phyloP scores from a whole-genome alignment of 495 filamentous ascomycete genomes.

The Poronia punctata region DNA sequence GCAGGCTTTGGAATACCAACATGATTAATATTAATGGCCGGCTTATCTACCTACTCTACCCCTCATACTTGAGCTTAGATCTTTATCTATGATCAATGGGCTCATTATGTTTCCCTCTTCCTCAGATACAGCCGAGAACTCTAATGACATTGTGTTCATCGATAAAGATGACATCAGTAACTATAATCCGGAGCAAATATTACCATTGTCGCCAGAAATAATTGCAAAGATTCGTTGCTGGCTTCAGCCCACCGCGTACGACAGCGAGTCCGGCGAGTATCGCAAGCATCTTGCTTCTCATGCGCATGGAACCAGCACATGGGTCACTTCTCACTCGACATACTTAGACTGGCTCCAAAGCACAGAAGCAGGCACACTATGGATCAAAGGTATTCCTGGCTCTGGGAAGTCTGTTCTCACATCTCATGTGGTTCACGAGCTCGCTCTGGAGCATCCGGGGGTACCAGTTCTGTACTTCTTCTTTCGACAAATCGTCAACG shows the following conservation, averaged over 20 bases:
- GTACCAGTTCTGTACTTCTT: slow-evolving; percentile 47
- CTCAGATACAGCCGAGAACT: too few species aligned
- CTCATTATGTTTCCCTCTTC: too few species aligned
- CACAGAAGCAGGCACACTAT: slow-evolving; percentile 31
- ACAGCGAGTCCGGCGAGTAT: slow-evolving; percentile 21
- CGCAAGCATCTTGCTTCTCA: slow-evolving; percentile 34
- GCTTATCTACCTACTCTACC: too few species aligned
- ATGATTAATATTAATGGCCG: too few species aligned
- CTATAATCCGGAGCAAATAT: slow-evolving; percentile 26
- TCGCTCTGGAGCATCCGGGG: slow-evolving; percentile 17
- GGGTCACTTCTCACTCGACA: slow-evolving; percentile 28
- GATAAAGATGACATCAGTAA: slow-evolving; percentile 22
- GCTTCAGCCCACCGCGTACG: slow-evolving; percentile 34
- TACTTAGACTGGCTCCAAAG: slow-evolving; percentile 38
- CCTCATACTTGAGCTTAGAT: too few species aligned
- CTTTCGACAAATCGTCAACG: slow-evolving; percentile 45
- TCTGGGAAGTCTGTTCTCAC: slow-evolving; percentile 47
- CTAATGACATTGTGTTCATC: slow-evolving; percentile 24
- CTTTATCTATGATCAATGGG: too few species aligned
- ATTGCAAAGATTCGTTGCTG: slow-evolving; percentile 26
- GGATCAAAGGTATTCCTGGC: slow-evolving; percentile 47
- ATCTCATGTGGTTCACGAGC: slow-evolving; percentile 26
- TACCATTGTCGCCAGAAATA: slow-evolving; percentile 16
- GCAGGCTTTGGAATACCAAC: too few species aligned
- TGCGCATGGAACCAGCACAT: slow-evolving; percentile 37